Evolutionary conservation across 805 yeast genomes (phyloP), one percentile per base, ranked within the genome.

Genomic region (Kuraishia piskuri): DNA sequence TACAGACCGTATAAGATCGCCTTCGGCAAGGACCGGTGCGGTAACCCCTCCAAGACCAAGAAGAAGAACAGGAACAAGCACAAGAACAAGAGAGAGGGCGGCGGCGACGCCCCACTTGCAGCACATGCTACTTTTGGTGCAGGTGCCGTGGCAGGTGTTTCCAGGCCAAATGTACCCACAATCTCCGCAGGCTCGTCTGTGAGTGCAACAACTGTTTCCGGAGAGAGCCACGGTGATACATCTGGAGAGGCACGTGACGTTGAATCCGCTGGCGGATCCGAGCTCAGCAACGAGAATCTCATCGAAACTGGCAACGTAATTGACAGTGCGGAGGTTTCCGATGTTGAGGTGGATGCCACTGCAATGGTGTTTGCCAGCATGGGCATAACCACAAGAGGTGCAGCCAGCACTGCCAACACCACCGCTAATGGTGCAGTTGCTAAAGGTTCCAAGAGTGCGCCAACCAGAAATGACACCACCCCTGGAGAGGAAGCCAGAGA

Each of bases 11-110:
- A 82, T 59, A 80, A 82, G 55, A 80, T 87, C 48, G 78, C 80
- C 50, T 87, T 77, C 67, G 95, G 90, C 49, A 84, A 84, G 61
- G 95, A 87, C 67, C 75, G 95, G 63, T 87, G 95, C 70, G 95
- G 86, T 2, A 86, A 86, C 61, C 88, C 79, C 31, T 85, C 82
- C 55, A 86, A 79, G 69, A 61, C 64, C 53, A 75, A 60, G 63
- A 70, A 63, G 50, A 40, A 75, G 67, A 62, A 58, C 57, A 72
- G 52, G 61, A 67, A 57, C 59, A 70, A 64, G 68, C 73, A 64
- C 64, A 79, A 68, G 48, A n/a, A 10, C 67, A 71, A 60, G 52
- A 46, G 20, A 25, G 17, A 22, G 25, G 24, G 21, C 23, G 12
- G 10, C 10, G 22, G 14, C 14, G 47, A 40, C 6, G 19, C n/a